phyloP scores from a whole-genome alignment of 2,329 filamentous ascomycete genomes.

The Colletotrichum karsti region DNA sequence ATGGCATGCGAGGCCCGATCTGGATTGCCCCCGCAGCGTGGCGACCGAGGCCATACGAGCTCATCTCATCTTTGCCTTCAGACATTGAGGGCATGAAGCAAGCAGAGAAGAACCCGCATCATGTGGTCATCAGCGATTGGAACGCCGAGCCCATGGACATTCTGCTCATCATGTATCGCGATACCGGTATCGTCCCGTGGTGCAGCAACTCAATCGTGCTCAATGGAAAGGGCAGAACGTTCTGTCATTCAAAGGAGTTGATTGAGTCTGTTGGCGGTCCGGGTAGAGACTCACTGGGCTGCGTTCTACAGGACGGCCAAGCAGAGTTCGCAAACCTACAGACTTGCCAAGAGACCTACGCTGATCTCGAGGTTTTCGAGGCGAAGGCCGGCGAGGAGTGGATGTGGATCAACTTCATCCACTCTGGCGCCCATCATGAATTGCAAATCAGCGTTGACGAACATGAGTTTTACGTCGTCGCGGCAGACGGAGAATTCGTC shows the following conservation, averaged over 20 bases:
- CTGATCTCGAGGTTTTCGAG: constrained; percentile 14
- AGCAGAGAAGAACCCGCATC: constrained; percentile 9
- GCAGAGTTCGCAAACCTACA: constrained; percentile 2
- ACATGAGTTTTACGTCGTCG: constrained; percentile 19
- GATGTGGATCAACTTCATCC: constrained; percentile 27
- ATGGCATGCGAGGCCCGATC: constrained; percentile 24
- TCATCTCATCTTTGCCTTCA: constrained; percentile 3
- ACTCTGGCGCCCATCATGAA: constrained; percentile 19
- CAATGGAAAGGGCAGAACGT: constrained; percentile 17
- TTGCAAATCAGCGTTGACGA: constrained; percentile 21
- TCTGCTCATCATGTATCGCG: constrained; percentile 18
- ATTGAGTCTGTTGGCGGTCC: constrained; percentile 4
- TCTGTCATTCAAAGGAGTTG: background rate
- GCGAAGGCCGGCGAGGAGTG: constrained; percentile 10
- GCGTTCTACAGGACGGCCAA: background rate
- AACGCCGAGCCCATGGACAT: constrained; percentile 22
- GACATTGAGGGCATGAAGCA: constrained; percentile 15
- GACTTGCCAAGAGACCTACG: constrained; percentile 7
- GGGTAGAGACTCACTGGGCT: constrained; percentile 7
- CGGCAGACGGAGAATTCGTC: constrained; percentile 18
- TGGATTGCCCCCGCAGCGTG: constrained; percentile 20
- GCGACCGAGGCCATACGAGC: constrained; percentile 17
- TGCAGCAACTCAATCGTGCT: constrained; percentile 25
- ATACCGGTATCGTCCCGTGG: constrained; percentile 15
- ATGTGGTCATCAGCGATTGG: constrained; percentile 23